Conservation (phyloP, 257 asterid genomes). For the Solanum chiquidenum region DNA sequence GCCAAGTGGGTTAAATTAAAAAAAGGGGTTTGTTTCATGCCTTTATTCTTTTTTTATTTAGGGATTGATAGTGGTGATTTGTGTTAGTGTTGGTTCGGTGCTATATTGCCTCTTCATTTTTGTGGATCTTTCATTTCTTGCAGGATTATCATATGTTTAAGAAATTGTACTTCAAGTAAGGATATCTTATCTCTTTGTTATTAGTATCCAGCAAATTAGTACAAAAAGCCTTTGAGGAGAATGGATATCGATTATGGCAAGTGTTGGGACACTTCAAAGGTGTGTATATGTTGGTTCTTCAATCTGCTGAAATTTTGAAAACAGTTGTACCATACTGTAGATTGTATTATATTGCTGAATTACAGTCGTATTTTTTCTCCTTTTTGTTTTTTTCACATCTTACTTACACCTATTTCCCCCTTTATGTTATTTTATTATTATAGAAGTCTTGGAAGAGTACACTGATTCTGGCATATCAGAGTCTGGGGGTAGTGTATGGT, state of each 20-base stretch:
- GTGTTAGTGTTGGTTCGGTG: slow-evolving; percentile 16
- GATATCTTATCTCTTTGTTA: slow-evolving; percentile 9
- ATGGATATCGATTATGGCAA: slow-evolving; percentile 64
- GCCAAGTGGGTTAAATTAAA: slow-evolving; percentile 13
- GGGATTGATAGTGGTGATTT: slow-evolving; percentile 19
- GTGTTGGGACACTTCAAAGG: slow-evolving; percentile 64
- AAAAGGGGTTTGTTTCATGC: slow-evolving; percentile 27
- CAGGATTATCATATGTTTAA: neutral
- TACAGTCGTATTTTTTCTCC: neutral
- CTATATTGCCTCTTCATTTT: slow-evolving; percentile 1
- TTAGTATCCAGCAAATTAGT: slow-evolving; percentile 6
- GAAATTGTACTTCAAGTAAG: slow-evolving; percentile 12
- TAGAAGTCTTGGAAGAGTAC: slow-evolving; percentile 80
- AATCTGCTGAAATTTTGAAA: neutral
- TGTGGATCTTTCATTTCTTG: neutral
- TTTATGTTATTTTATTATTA: neutral
- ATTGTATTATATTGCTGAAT: neutral
- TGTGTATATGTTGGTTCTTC: slow-evolving; percentile 10
- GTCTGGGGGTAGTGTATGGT: slow-evolving; percentile 96
- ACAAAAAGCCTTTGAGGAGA: neutral
- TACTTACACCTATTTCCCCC: neutral
- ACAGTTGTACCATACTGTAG: neutral
- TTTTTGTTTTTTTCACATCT: neutral
- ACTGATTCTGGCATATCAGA: slow-evolving; percentile 79
- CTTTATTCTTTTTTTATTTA: slow-evolving; percentile 15